A percentile compares a stretch with the other conserved stretches of the same genome.
Evolutionary conservation across 2,329 filamentous ascomycete genomes (phyloP).

Genomic region (Albophoma yamanashiensis): DNA sequence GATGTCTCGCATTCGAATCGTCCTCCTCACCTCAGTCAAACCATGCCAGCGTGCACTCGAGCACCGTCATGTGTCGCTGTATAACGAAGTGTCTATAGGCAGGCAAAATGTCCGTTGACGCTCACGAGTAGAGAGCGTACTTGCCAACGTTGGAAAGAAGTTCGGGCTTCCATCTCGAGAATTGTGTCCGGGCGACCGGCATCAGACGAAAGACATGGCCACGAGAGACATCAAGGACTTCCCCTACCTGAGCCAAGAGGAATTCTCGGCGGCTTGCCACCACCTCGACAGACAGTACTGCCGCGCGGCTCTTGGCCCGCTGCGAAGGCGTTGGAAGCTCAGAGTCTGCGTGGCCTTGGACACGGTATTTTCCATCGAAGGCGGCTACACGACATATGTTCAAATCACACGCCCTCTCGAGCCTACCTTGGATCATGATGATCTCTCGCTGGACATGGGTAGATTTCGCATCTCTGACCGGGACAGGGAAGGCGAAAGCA

Average conservation of each 20-base stretch:
- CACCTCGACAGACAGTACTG: slow-evolving; percentile 48
- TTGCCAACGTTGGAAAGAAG: not conserved
- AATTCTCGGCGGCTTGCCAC: slow-evolving; percentile 57
- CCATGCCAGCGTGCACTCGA: not conserved
- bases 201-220: not conserved
- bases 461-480: slow-evolving; percentile 31
- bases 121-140: not conserved
- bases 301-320: slow-evolving; percentile 43
- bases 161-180: not conserved
- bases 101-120: not conserved
- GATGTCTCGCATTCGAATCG: too few species aligned
- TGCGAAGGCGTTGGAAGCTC: slow-evolving; percentile 45
- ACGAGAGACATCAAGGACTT: slow-evolving; percentile 38
- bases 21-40: not conserved
- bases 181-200: not conserved
- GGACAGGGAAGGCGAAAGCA: slow-evolving; percentile 7
- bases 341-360: slow-evolving; percentile 40
- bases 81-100: not conserved
- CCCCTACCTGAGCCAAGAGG: slow-evolving; percentile 48
- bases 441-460: slow-evolving; percentile 35
- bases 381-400: slow-evolving; percentile 40
- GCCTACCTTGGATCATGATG: slow-evolving; percentile 28
- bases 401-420: slow-evolving; percentile 46
- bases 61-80: not conserved
- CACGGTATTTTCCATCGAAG: slow-evolving; percentile 27